Evolutionary conservation across 2,329 filamentous ascomycete species (phyloP), one percentile per base, ranked within the genome.

Genomic region (Colletotrichum brevisporum): DNA sequence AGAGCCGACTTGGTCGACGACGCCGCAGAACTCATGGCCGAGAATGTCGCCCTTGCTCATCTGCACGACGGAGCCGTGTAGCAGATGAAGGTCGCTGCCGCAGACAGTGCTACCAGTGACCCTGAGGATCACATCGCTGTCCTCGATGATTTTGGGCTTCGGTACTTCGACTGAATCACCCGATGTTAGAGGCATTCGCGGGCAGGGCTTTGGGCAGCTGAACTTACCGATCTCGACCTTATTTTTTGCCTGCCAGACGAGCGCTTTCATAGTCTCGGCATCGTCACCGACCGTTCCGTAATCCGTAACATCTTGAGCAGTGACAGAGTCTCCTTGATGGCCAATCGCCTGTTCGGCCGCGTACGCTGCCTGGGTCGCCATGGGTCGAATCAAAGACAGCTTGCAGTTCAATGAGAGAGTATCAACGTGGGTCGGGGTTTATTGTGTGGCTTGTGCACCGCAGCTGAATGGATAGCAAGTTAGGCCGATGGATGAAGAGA

Each of bases 201-300:
- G n/a, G n/a, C 31, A 36, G 6, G 2, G 10, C 31, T 36, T 12
- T 4, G 6, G 9, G 75, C 3, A 15, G 21, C 5, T 5, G 15
- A 27, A 58, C 79, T 67, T 78, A 89, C 87, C 82, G 18, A 97
- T 84, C 76, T 92, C 81, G 54, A 97, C 93, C 36, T 84, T 88
- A 75, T 94, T 93, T 84, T 95, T 96, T 60, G 92, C 92, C 80
- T 92, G 89, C 94, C 94, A 97, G 2, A 88, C 88, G 15, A 97
- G 81, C 0, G 94, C 94, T 78, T 93, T 92, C 92, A 97, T 96
- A 16, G 81, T 91, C 74, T 90, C 87, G 39, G 79, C 80, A 3
- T 79, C 81, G 67, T 91, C 84, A 5, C 83, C 83, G 1, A 80
- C 74, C 27, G 75, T 61, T 36, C 21, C 12, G 65, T 92, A 92